Conservation (phyloP, 164 flowering plant species). For the Liquidambar formosana region DNA sequence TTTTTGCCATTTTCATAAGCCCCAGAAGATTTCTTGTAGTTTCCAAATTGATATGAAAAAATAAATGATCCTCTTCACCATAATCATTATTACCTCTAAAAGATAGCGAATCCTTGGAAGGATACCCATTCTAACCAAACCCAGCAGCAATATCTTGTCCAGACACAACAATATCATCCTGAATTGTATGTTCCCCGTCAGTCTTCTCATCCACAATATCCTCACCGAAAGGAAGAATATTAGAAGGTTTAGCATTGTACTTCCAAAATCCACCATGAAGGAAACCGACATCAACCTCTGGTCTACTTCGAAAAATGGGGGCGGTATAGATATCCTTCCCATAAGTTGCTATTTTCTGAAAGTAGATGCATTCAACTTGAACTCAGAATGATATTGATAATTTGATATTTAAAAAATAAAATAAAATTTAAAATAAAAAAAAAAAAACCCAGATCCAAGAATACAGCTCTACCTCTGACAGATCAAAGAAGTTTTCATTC, state of each 20-base stretch:
- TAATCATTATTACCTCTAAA: conserved; percentile 56
- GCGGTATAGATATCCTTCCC: conserved; percentile 59
- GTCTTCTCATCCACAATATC: conserved; percentile 36
- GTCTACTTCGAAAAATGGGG: conserved; percentile 85
- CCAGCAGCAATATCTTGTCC: conserved; percentile 94
- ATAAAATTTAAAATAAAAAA: too few species aligned
- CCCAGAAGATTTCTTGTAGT: too few species aligned
- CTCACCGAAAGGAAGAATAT: conserved; percentile 47
- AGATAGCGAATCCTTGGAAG: conserved; percentile 72
- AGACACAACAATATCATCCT: conserved; percentile 79
- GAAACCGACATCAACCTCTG: conserved; percentile 71
- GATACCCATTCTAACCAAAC: conserved; percentile 88
- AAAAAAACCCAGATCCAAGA: conserved; percentile 6
- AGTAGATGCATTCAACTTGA: conserved; percentile 9
- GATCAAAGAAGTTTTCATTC: conserved; percentile 62
- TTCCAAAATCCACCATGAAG: conserved; percentile 97
- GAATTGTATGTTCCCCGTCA: conserved; percentile 68
- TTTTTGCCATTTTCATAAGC: too few species aligned
- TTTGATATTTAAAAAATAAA: too few species aligned
- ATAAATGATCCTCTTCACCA: not conserved
- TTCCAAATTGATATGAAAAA: not conserved
- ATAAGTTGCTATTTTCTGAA: conserved; percentile 47
- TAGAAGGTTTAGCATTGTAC: conserved; percentile 83
- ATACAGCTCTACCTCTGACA: conserved; percentile 53
- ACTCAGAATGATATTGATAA: not conserved